phyloP scores from a whole-genome alignment of 176 grass and related monocot species.

The Ensete ventricosum region DNA sequence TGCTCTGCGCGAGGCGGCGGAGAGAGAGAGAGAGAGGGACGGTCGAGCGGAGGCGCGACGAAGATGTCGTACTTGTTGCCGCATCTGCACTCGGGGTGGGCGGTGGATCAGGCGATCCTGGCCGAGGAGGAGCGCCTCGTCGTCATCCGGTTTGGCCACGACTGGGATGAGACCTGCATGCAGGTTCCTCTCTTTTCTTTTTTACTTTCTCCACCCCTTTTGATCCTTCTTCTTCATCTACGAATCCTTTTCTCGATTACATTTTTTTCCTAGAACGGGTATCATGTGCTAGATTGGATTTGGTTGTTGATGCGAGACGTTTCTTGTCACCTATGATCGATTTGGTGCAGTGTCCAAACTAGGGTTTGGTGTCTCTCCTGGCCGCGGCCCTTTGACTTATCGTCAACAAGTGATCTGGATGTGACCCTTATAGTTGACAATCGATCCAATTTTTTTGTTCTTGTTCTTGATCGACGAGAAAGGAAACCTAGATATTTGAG shows the following conservation, averaged over 20 bases:
- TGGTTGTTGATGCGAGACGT: background rate
- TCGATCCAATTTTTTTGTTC: too few species aligned
- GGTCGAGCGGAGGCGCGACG: background rate
- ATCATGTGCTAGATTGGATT: background rate
- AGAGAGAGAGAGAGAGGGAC: background rate
- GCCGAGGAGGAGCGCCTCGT: conserved; percentile 96
- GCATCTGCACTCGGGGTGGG: conserved; percentile 94
- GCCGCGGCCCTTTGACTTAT: too few species aligned
- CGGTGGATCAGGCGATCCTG: conserved; percentile 92
- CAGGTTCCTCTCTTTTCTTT: conserved; percentile 31
- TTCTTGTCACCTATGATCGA: background rate
- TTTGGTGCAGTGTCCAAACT: background rate
- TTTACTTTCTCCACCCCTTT: background rate
- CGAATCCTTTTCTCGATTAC: too few species aligned
- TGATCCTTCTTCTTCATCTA: too few species aligned
- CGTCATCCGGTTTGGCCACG: conserved; percentile 90
- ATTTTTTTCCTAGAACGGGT: too few species aligned
- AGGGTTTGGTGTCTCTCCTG: background rate
- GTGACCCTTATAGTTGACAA: too few species aligned
- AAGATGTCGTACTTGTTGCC: conserved; percentile 85
- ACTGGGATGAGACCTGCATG: conserved; percentile 93
- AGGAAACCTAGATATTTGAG: too few species aligned
- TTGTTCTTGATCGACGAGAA: too few species aligned
- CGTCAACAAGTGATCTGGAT: too few species aligned
- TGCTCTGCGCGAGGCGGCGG: background rate